Base-by-base conservation (phyloP, 257 asterid species). In the Solanum chmielewskii region DNA sequence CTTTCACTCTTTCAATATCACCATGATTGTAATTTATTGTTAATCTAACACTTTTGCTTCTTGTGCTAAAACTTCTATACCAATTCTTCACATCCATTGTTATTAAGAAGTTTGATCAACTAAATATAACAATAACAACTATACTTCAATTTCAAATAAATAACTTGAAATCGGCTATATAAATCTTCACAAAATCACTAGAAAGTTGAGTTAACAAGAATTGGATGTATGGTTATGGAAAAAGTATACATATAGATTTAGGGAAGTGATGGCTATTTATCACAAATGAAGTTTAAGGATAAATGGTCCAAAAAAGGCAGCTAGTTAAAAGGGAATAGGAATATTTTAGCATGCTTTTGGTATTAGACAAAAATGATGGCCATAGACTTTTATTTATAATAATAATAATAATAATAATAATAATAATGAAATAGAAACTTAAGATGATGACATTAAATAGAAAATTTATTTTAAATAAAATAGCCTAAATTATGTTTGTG, bases 1-100 rank as follows among this genome's bases (percentile, higher is more conserved):
- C 41, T 39, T n/a, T 18, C 69, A 25, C 31, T 4, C 44, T 37
- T 83, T 15, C 20, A 41, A 31, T 76, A 20, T 41, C 31, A 37
- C n/a, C 84, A 41, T 81, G 62, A 42, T 70, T 86, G 29, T 15
- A 78, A 39, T 68, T 16, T 85, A 71, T 77, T 23, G 87, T 88
- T 21, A 89, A 35, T 45, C 49, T 9, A 83, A 87, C 13, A 20
- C 69, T 69, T 69, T 86, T 80, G 27, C 89, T 83, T 56, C 86
- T 81, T 3, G 85, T 70, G 83, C 87, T 85, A 70, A 85, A 85
- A 29, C 37, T 84, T 84, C 83, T 78, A 16, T 83, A 69, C 87
- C 87, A 89, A 31, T 66, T 87, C 60, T 75, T 74, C 44, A 83
- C 21, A n/a, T 89, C 89, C 89, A 89, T 89, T 16, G 21, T 4